Evolutionary conservation across 306 rosid species (phyloP).

Genomic region (Boehmeria nivea): DNA sequence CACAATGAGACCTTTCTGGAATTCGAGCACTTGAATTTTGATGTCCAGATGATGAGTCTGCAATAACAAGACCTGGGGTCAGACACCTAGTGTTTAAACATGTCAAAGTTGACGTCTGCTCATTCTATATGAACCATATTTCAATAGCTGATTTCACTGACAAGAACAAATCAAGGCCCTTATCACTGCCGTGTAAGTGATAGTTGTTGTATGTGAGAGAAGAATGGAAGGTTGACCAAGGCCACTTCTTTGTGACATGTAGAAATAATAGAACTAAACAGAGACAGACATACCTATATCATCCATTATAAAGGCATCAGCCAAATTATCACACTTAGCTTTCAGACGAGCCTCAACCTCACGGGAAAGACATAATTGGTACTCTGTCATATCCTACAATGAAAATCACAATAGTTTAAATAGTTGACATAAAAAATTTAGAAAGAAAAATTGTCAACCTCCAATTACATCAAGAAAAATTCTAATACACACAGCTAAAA

Average conservation of each 20-base stretch:
- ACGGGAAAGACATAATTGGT: slow-evolving; percentile 61
- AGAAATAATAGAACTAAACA: background rate
- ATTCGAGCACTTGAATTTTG: slow-evolving; percentile 65
- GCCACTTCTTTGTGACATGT: background rate
- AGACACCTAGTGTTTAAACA: background rate
- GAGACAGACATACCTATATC: slow-evolving; percentile 49
- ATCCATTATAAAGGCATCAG: slow-evolving; percentile 63
- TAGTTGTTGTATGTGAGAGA: too few relatives aligned
- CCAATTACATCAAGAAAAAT: slow-evolving; percentile 11
- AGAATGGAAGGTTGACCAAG: slow-evolving; percentile 1
- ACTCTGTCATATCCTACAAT: slow-evolving; percentile 75
- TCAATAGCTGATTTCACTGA: background rate
- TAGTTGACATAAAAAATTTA: slow-evolving; percentile 5
- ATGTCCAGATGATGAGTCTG: slow-evolving; percentile 64
- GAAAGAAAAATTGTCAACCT: slow-evolving; percentile 12
- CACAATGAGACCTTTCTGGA: slow-evolving; percentile 67
- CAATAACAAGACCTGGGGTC: slow-evolving; percentile 13
- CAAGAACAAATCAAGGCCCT: background rate
- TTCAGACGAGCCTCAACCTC: slow-evolving; percentile 78
- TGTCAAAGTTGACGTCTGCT: background rate
- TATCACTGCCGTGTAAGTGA: too few relatives aligned
- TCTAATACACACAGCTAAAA: background rate
- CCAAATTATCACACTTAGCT: slow-evolving; percentile 63
- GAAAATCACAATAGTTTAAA: slow-evolving; percentile 3
- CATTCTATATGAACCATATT: background rate